Base-by-base conservation (phyloP, 768 basidiomycete genomes). In the Boletus coccyginus region DNA sequence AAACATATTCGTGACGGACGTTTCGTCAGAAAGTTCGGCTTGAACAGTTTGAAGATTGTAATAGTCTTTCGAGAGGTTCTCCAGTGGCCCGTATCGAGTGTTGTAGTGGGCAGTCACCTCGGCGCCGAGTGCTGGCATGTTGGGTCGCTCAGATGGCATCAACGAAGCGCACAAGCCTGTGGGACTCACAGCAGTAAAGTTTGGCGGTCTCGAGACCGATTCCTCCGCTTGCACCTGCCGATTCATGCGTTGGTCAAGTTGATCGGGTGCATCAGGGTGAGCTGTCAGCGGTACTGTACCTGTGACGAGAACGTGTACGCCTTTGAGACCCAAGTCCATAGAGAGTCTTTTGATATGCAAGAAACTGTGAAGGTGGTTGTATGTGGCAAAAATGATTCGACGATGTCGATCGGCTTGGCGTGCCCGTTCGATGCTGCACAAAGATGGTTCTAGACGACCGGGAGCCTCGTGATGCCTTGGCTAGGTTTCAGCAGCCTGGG, bases 21-120 rank as follows among this genome's bases (percentile, higher is more conserved):
- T 66, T 66, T 90, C 89, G 12, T 74, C 67, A 16, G 78, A 70
- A n/a, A 92, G 77, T 58, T 90, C 76, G 2, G 84, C 86, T 61
- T 84, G 81, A 16, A 81, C 69, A 1, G 72, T 66, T 38, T 75
- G 73, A 6, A 69, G 6, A 21, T 56, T 60, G 21, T 50, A 73
- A 56, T 76, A 80, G 47, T 71, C 66, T 32, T 65, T 65, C 24
- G 72, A 45, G 9, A 87, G 71, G 1, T 73, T 66, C 5, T 75
- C 68, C 24, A 87, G 68, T 0, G 80, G 66, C 1, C 65, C 62
- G 17, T 68, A 60, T 49, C 79, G 84, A 9, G 80, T 77, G 66
- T 87, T 84, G 68, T 85, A 91, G 64, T 90, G 86, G 0, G 87
- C 87, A 0, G 86, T 84, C 11, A 91, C 87, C 50, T 77, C 79